Evolutionary conservation across 2,329 filamentous ascomycete species (phyloP).

Genomic region (Delphinella strobiligena): DNA sequence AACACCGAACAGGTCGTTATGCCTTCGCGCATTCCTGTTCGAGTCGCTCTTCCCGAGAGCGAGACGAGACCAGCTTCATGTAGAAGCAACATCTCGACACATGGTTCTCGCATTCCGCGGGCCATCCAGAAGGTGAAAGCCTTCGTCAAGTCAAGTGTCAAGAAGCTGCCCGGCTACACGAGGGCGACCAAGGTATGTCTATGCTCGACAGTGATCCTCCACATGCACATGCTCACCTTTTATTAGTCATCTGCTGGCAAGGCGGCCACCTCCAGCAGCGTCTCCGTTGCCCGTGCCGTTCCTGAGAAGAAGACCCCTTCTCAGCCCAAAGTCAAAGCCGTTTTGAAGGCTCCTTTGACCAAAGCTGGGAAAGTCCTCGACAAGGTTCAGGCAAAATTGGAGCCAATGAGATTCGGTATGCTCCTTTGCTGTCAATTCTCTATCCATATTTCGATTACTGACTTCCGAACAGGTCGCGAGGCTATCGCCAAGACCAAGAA

Average conservation of each 20-base stretch:
- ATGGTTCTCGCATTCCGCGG: background rate
- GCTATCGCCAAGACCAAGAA: too few species aligned
- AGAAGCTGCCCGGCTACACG: background rate
- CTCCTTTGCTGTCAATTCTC: background rate
- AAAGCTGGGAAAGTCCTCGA: background rate
- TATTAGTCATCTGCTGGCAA: background rate
- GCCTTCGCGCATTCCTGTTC: background rate
- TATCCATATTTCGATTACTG: background rate
- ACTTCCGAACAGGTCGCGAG: background rate
- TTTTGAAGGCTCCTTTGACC: background rate
- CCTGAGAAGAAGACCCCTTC: background rate
- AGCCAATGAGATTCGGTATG: background rate
- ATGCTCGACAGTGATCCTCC: too few species aligned
- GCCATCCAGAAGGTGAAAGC: background rate
- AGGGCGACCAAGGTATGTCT: background rate
- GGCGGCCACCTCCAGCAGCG: background rate
- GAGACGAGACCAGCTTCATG: background rate
- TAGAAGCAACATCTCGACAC: background rate
- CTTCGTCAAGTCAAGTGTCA: background rate
- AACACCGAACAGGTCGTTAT: background rate
- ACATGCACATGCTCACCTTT: background rate
- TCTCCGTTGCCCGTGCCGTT: background rate
- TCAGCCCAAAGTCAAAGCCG: background rate
- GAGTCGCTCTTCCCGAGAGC: too few species aligned
- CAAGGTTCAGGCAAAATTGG: background rate